Percentiles rank a stretch among this genome's conserved stretches.
phyloP scores from a whole-genome alignment of 2,329 filamentous ascomycete species.

The Exophiala aquamarina region DNA sequence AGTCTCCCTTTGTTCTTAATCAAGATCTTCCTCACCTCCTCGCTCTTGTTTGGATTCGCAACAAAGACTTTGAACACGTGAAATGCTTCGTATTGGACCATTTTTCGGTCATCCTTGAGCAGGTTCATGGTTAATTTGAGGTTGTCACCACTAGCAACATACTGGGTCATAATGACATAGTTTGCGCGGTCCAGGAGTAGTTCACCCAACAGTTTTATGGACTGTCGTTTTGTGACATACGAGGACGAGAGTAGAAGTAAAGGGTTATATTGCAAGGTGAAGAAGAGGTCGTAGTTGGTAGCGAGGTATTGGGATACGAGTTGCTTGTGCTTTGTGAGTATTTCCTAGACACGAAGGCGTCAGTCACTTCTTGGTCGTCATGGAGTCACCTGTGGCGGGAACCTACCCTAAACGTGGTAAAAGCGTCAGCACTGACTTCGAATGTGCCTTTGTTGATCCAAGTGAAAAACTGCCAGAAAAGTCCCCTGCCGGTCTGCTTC shows the following conservation, averaged over 20 bases:
- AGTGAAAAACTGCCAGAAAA: slow-evolving; percentile 96
- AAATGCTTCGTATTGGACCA: slow-evolving; percentile 99
- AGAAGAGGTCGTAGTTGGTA: slow-evolving; percentile 91
- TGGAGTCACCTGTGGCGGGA: background rate
- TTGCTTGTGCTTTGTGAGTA: slow-evolving; percentile 90
- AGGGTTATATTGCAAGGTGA: slow-evolving; percentile 68
- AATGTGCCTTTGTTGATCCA: slow-evolving; percentile 98
- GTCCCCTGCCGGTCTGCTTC: slow-evolving; percentile 73
- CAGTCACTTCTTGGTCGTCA: too few relatives aligned
- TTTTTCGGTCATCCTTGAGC: slow-evolving; percentile 89
- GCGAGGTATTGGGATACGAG: slow-evolving; percentile 84
- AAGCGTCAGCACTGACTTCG: slow-evolving; percentile 94
- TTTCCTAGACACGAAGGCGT: too few relatives aligned
- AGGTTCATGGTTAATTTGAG: slow-evolving; percentile 99
- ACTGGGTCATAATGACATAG: slow-evolving; percentile 97
- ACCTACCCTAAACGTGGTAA: slow-evolving; percentile 89
- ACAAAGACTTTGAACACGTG: slow-evolving; percentile 99
- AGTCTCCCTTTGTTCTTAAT: slow-evolving; percentile 95
- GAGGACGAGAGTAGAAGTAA: slow-evolving; percentile 86
- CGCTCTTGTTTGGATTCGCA: slow-evolving; percentile 96
- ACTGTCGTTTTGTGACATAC: slow-evolving; percentile 97
- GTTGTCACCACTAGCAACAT: slow-evolving; percentile 92
- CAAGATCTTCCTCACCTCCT: slow-evolving; percentile 90
- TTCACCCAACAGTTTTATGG: slow-evolving; percentile 94
- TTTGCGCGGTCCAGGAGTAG: slow-evolving; percentile 92